Percentiles rank a stretch among this genome's conserved stretches.
Conservation (phyloP, 768 basidiomycete species). For the Nidularia sp. region DNA sequence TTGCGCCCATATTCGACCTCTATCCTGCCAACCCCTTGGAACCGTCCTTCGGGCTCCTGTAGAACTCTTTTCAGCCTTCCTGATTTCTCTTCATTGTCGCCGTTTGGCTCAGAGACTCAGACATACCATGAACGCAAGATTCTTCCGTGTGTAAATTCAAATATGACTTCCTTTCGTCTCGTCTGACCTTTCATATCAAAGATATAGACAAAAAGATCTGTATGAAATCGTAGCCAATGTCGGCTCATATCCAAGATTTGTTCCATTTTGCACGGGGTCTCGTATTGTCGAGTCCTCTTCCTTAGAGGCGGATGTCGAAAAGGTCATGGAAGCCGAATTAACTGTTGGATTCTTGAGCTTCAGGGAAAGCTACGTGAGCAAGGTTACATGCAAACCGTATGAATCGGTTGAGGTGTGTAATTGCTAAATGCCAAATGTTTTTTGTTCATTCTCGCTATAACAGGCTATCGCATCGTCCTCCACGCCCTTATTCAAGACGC, state of each 20-base stretch:
- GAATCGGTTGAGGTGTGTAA: conserved; percentile 73
- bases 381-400: conserved; percentile 75
- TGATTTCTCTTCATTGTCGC: conserved; percentile 39
- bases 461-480: conserved; percentile 72
- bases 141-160: conserved; percentile 63
- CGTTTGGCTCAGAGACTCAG: conserved; percentile 45
- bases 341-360: conserved; percentile 86
- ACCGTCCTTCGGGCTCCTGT: background rate
- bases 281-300: conserved; percentile 46
- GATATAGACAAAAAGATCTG: conserved; percentile 75
- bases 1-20: too few species aligned
- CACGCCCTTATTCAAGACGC: conserved; percentile 69
- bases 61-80: conserved; percentile 48
- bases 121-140: conserved; percentile 81
- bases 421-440: background rate
- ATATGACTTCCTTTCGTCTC: too few species aligned
- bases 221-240: conserved; percentile 89
- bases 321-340: conserved; percentile 77
- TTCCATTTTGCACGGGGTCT: conserved; percentile 84
- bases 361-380: conserved; percentile 82
- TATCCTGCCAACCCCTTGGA: background rate
- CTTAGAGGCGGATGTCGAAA: conserved; percentile 19
- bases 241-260: conserved; percentile 76
- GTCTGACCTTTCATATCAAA: conserved; percentile 18
- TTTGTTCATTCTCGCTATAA: background rate